These are phyloP conservation scores for Parmelia sp. DNA, from an alignment of 495 filamentous ascomycete species.

Conservation along the genomic window DNA sequence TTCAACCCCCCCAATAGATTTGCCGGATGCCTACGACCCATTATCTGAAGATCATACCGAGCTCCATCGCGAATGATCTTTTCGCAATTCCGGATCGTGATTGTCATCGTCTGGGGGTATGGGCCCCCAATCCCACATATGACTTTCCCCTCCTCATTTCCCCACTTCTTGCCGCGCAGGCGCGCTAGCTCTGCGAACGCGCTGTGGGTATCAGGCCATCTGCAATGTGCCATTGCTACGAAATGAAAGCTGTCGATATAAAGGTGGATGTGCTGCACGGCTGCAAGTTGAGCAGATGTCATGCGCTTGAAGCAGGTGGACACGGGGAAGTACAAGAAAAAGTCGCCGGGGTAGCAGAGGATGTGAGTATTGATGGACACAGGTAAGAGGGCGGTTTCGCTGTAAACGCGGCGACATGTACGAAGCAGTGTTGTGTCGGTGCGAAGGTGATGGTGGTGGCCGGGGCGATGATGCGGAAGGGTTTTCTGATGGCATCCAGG, in stretches of 20 bases:
- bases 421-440: not conserved
- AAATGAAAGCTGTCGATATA: not conserved
- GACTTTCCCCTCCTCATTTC: not conserved
- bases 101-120: not conserved
- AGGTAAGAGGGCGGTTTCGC: not conserved
- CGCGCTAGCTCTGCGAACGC: not conserved
- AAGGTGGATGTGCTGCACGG: constrained; percentile 6
- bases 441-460: not conserved
- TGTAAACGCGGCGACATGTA: constrained; percentile 1
- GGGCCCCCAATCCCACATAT: not conserved
- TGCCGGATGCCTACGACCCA: not conserved
- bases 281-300: not conserved
- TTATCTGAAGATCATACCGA: too few species aligned
- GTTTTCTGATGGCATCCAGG: not conserved
- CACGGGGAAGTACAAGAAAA: not conserved
- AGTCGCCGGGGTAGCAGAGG: not conserved
- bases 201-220: too few species aligned
- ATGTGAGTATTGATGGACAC: not conserved
- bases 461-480: not conserved
- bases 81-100: not conserved
- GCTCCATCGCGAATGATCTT: not conserved
- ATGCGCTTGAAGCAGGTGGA: not conserved
- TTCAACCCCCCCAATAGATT: constrained; percentile 2
- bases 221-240: not conserved
- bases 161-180: not conserved